Conservation (phyloP, 1,139 yeast species). For the Debaryomyces udenii region DNA sequence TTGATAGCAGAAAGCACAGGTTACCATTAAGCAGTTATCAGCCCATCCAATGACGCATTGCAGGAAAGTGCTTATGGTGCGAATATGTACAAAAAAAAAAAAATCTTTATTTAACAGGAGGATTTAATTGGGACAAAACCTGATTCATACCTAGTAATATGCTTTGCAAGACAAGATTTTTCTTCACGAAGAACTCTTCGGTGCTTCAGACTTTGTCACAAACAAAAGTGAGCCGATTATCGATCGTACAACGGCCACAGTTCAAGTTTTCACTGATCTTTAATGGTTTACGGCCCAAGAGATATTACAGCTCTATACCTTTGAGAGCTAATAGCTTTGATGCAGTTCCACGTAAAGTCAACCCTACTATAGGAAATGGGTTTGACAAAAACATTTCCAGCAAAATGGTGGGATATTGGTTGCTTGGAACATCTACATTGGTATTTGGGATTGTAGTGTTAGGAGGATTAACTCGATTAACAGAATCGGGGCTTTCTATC, state of each 20-base stretch:
- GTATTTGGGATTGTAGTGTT: constrained; percentile 96
- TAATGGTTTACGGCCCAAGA: constrained; percentile 9
- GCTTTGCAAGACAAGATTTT: constrained; percentile 45
- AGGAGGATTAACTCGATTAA: constrained; percentile 93
- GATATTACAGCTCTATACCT: constrained; percentile 12
- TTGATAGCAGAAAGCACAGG: too few species aligned
- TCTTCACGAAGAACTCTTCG: constrained; percentile 45
- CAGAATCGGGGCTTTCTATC: constrained; percentile 94
- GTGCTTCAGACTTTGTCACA: constrained; percentile 35
- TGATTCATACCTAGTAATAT: constrained; percentile 14
- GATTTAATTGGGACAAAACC: too few species aligned
- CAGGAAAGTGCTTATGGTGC: not conserved
- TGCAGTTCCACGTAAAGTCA: not conserved
- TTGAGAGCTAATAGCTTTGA: constrained; percentile 3
- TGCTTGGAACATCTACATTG: constrained; percentile 84
- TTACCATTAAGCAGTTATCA: too few species aligned
- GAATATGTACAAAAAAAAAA: not conserved
- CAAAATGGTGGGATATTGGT: constrained; percentile 79
- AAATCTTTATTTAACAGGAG: not conserved
- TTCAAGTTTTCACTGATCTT: constrained; percentile 11
- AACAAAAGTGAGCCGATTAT: constrained; percentile 21
- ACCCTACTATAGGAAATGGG: not conserved
- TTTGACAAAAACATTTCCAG: constrained; percentile 31
- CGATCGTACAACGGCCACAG: constrained; percentile 10
- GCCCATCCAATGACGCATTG: too few species aligned